Evolutionary conservation across 176 grass and related monocot genomes (phyloP), one percentile per base, ranked within the genome.

Genomic region (Otatea glauca): DNA sequence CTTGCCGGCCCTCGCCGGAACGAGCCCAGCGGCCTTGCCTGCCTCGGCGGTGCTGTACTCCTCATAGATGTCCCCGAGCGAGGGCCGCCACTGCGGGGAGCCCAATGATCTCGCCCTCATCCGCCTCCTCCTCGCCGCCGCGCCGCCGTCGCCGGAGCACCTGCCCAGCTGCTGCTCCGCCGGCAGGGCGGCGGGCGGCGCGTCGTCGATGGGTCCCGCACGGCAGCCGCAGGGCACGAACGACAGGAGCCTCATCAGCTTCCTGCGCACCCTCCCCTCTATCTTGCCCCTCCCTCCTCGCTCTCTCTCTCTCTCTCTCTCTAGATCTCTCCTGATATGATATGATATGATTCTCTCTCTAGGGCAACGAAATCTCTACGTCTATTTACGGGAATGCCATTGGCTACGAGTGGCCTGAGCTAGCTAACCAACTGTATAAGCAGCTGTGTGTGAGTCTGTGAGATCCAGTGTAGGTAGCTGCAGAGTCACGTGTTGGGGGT

Each of bases 171-270:
- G 68, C 54, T 70, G 48, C 74, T 45, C 42, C 49, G 24, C 18
- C n/a, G 48, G 58, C 70, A 37, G 61, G 29, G 39, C 81, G 1
- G n/a, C 72, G 21, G 90, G 82, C 73, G 90, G 86, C 74, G 79
- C 82, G 78, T 92, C 90, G 78, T 92, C 90, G 60, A 89, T 68
- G 9, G 83, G 90, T 81, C 82, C 90, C 13, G 83, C 83, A 88
- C 83, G 78, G 72, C 86, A 86, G 74, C 90, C 86, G 5, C 83
- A 92, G 81, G 86, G 86, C 68, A 92, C 90, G 78, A 92, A 86
- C 68, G 86, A 88, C 82, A 89, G 74, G 79, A 92, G 90, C 86
- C 90, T 88, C 90, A 92, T 92, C 51, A 91, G 72, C 82, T 85
- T 88, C 65, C 82, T 72, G 77, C 71, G 82, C 82, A 91, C 70